Percentiles rank a stretch among this genome's conserved stretches.
Evolutionary conservation across 2,329 filamentous ascomycete species (phyloP).

Genomic region (Colletotrichum simmondsii): DNA sequence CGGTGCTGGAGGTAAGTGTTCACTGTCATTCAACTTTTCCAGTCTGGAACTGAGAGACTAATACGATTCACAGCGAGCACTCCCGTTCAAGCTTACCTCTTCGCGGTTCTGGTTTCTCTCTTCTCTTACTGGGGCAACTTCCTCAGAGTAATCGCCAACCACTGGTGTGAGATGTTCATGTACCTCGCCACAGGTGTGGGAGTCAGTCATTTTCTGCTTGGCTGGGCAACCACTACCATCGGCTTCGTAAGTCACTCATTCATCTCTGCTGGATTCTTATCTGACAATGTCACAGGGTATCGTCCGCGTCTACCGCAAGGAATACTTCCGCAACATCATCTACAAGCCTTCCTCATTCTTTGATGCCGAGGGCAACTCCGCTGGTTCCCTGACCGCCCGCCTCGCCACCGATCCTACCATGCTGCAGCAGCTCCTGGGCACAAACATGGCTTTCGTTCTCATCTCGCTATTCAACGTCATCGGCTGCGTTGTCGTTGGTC

Average conservation of each 20-base stretch:
- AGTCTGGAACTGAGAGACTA: not conserved
- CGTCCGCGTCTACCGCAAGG: constrained; percentile 33
- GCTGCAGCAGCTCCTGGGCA: constrained; percentile 35
- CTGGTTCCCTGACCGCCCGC: constrained; percentile 39
- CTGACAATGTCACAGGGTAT: constrained; percentile 16
- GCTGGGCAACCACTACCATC: constrained; percentile 42
- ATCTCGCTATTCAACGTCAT: constrained; percentile 35
- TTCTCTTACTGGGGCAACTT: constrained; percentile 32
- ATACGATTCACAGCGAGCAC: constrained; percentile 7
- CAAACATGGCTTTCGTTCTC: constrained; percentile 34
- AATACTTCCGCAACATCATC: constrained; percentile 48
- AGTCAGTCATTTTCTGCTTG: constrained; percentile 38
- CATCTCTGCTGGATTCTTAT: not conserved
- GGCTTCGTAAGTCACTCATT: constrained; percentile 43
- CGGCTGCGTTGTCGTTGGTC: constrained; percentile 40
- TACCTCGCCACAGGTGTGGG: constrained; percentile 38
- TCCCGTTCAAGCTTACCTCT: constrained; percentile 33
- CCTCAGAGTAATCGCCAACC: constrained; percentile 50
- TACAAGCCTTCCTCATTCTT: constrained; percentile 44
- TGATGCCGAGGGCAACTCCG: constrained; percentile 38
- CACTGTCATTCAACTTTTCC: not conserved
- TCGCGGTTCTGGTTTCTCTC: constrained; percentile 29
- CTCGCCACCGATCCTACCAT: constrained; percentile 37
- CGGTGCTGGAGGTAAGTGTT: constrained; percentile 25
- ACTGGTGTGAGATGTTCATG: constrained; percentile 37